phyloP scores from a whole-genome alignment of 441 rosid genomes.

The Rhodomyrtus psidioides region DNA sequence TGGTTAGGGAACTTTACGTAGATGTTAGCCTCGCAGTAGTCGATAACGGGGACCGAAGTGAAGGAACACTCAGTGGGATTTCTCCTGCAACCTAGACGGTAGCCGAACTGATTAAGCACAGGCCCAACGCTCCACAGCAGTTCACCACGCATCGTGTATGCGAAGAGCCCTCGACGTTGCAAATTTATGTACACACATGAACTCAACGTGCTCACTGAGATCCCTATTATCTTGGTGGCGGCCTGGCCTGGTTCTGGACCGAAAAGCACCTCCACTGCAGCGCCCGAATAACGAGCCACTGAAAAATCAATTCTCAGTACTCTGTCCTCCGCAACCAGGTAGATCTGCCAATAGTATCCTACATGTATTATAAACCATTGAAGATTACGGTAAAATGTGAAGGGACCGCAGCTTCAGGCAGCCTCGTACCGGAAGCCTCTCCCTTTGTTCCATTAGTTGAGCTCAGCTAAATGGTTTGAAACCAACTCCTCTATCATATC shows the following conservation, averaged over 20 bases:
- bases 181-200: constrained; percentile 56
- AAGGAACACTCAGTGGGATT: constrained; percentile 49
- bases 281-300: constrained; percentile 28
- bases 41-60: constrained; percentile 57
- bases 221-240: constrained; percentile 37
- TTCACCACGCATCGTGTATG: constrained; percentile 31
- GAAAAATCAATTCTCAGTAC: constrained; percentile 39
- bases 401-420: background rate
- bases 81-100: constrained; percentile 62
- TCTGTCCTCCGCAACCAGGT: constrained; percentile 66
- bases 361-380: background rate
- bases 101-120: constrained; percentile 41
- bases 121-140: constrained; percentile 82
- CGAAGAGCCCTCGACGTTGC: constrained; percentile 51
- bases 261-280: constrained; percentile 43
- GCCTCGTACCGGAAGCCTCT: background rate
- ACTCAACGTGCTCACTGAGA: constrained; percentile 51
- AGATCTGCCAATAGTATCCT: constrained; percentile 39
- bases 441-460: background rate
- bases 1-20: constrained; percentile 38
- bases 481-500: background rate
- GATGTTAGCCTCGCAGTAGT: constrained; percentile 66
- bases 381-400: background rate
- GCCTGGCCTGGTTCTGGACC: constrained; percentile 44
- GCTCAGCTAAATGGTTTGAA: background rate